Conservation (phyloP, 768 basidiomycete genomes). For the Naganishia randhawae region DNA sequence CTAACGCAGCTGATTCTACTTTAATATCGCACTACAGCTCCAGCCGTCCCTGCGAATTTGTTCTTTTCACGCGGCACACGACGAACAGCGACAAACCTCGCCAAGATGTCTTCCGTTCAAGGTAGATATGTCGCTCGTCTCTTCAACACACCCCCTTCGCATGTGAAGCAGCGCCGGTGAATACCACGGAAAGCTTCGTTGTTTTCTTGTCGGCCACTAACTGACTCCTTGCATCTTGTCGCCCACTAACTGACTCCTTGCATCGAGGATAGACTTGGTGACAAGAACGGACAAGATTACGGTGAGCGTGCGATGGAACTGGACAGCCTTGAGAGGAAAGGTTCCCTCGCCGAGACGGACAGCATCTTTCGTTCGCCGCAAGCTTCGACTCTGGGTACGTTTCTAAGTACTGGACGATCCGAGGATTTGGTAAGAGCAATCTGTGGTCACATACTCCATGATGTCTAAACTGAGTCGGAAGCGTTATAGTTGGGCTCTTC, state of each 20-base stretch:
- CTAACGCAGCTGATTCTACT: background rate
- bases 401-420: background rate
- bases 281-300: background rate
- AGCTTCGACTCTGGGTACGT: slow-evolving; percentile 5
- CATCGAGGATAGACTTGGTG: background rate
- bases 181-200: background rate
- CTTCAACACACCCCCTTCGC: slow-evolving; percentile 6
- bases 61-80: background rate
- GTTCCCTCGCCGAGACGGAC: background rate
- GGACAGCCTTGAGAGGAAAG: background rate
- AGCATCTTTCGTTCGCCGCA: background rate
- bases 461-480: background rate
- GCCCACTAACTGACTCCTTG: background rate
- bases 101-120: slow-evolving; percentile 13
- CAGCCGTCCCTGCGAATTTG: background rate
- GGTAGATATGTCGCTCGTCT: slow-evolving; percentile 15
- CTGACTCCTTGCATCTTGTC: background rate
- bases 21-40: background rate
- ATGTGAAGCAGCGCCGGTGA: background rate
- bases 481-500: slow-evolving; percentile 3
- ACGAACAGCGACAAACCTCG: background rate
- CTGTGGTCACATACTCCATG: too few species aligned
- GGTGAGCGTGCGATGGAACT: background rate
- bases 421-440: background rate
- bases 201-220: background rate